Base-by-base conservation (phyloP, 768 basidiomycete species). In the Butyriboletus loyo region DNA sequence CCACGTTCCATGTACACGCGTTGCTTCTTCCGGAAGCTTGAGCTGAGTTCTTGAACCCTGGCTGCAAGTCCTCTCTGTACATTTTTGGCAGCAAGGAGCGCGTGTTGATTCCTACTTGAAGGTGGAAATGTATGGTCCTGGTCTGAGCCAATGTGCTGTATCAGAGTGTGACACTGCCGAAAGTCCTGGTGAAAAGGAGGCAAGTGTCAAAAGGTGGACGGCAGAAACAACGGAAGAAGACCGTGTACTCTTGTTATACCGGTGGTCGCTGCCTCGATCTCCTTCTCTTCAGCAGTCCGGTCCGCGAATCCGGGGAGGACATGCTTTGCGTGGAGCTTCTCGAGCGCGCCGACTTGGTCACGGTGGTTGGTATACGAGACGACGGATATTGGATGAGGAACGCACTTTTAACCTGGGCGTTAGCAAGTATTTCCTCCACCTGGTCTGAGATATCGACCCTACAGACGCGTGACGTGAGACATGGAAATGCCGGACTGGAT, bases 1-100 rank as follows among this genome's bases (percentile, higher is more conserved):
- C 72, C 68, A 96, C 97, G 95, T 73, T 97, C 89, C 89, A 99
- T 89, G 71, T 98, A 98, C 30, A 96, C 89, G 54, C 92, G 86
- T 72, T 99, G 97, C 75, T 96, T 98, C 78, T 97, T 98, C 56
- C 97, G 83, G 67, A 99, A 98, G 13, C 85, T 77, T 21, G 87
- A 88, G 62, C 92, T 95, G 47, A 94, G 77, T 61, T 93, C 92
- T 74, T 98, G 97, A 13, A 98, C 84, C 69, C 93, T 93, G 34
- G 90, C 92, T n/a, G 97, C 97, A 48, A 99, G 82, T 21, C 86
- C 94, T 37, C 93, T 84, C 70, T 98, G 97, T 21, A 98, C 91
- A 68, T 99, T 98, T 75, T 89, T 90, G 31, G 92, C 88, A 1
- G 93, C 82, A 36, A 84, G 75, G 9, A 75, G 72, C 60, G 86